Conservation (phyloP, 139 green algal species). For the Chlorella sp. region DNA sequence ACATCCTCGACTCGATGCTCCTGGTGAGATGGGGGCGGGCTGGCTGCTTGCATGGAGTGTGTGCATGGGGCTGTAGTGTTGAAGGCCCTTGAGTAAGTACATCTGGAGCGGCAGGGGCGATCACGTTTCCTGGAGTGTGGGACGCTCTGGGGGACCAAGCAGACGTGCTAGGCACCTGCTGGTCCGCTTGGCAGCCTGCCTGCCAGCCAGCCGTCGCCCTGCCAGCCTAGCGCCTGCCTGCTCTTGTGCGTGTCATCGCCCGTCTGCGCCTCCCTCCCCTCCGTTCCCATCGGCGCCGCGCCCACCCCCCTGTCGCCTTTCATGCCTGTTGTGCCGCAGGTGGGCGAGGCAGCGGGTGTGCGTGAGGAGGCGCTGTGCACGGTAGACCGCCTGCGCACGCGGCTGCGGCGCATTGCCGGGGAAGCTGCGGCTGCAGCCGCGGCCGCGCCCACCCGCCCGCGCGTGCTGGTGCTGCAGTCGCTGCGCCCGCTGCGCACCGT, state of each 20-base stretch:
- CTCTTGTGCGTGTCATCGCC: not conserved
- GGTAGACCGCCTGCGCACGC: conserved; percentile 72
- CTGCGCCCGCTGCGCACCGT: conserved; percentile 51
- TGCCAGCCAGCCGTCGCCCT: not conserved
- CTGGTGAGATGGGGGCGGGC: conserved; percentile 27
- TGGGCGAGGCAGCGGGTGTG: conserved; percentile 75
- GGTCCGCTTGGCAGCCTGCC: too few species aligned
- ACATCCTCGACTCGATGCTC: conserved; percentile 86
- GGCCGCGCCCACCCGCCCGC: conserved; percentile 30
- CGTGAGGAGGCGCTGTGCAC: conserved; percentile 62
- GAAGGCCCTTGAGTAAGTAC: too few species aligned
- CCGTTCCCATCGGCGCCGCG: too few species aligned
- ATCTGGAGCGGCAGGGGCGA: too few species aligned
- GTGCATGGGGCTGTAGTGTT: too few species aligned
- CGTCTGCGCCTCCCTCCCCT: not conserved
- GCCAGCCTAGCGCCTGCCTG: not conserved
- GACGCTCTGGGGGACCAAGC: too few species aligned
- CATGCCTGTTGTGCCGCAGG: conserved; percentile 31
- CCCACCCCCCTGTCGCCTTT: not conserved
- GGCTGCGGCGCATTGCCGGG: conserved; percentile 67
- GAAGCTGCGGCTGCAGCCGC: conserved; percentile 44
- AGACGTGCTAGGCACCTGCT: too few species aligned
- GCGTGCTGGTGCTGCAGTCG: conserved; percentile 77
- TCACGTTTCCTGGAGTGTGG: too few species aligned
- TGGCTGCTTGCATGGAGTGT: not conserved